Evolutionary conservation across 345 rosid genomes (phyloP), one percentile per base, ranked within the genome.

Genomic region (Dovyalis caffra): DNA sequence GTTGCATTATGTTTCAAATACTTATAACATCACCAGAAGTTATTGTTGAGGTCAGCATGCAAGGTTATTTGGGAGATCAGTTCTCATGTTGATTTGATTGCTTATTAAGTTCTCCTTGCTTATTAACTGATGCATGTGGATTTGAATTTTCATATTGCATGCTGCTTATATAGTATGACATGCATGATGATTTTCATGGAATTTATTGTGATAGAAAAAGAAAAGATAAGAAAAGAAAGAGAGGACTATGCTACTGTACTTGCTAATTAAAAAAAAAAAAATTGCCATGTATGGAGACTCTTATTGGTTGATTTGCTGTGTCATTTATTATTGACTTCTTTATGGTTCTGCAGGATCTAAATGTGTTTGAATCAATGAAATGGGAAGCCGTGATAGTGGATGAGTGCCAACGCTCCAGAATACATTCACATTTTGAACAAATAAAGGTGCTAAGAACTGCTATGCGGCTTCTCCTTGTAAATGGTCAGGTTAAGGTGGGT

Each of bases 331-430:
- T 75, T 64, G 37, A 72, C 15, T 29, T 43, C 60, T 33, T 10
- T 67, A 47, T 77, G 75, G 28, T 58, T 78, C 49, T 82, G 79
- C 87, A 88, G 92, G 92, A 88, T 80, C 64, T 82, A 49, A 49
- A 67, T 26, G 61, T 82, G 31, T 68, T 88, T 63, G 28, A 35
- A 49, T 73, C 69, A 26, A 81, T 82, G 61, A 79, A 75, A 69
- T 88, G 92, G 92, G 88, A 83, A 70, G 82, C 83, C 64, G n/a
- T 88, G 64, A 73, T 88, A 37, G 76, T 88, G 60, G 90, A 88
- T 77, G 88, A 85, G 43, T 83, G 86, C 70, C 92, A 85, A 60
- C 66, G 72, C 32, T 43, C 77, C 4, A 71, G 66, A 32, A 74
- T 81, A 56, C 37, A 69, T 33, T 63, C 78, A 16, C 76, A 76